phyloP scores from a whole-genome alignment of 805 yeast species.

The Saccharomyces cerevisiae region DNA sequence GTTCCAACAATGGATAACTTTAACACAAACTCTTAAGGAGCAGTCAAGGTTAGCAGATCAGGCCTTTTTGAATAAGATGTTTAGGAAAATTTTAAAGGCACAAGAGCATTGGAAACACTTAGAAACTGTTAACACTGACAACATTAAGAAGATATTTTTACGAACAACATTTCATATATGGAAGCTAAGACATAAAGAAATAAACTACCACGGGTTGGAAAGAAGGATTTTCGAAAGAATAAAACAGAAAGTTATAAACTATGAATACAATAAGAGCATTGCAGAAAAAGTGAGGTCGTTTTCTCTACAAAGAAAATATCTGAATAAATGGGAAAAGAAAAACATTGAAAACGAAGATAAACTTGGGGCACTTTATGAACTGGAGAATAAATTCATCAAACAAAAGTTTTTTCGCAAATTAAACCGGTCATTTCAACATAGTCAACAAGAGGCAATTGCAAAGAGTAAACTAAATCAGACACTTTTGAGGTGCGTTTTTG shows the following conservation, averaged over 20 bases:
- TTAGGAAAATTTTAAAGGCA: not conserved
- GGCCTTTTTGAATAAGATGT: not conserved
- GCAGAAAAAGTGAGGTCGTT: not conserved
- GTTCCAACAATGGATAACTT: not conserved
- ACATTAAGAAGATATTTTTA: not conserved
- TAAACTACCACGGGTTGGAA: not conserved
- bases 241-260: not conserved
- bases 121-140: not conserved
- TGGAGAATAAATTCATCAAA: slow-evolving; percentile 9
- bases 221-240: not conserved
- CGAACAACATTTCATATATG: not conserved
- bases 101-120: not conserved
- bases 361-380: not conserved
- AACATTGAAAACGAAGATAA: not conserved
- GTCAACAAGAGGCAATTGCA: slow-evolving; percentile 8
- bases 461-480: slow-evolving; percentile 2
- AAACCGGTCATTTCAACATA: slow-evolving; percentile 3
- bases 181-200: not conserved
- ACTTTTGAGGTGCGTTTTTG: slow-evolving; percentile 8
- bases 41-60: not conserved
- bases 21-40: not conserved
- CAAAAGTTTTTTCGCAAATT: slow-evolving; percentile 6
- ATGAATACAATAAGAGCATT: not conserved
- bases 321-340: not conserved
- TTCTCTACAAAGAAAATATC: not conserved